Conservation (phyloP, 2,329 filamentous ascomycete genomes). For the Parastagonospora avenae region DNA sequence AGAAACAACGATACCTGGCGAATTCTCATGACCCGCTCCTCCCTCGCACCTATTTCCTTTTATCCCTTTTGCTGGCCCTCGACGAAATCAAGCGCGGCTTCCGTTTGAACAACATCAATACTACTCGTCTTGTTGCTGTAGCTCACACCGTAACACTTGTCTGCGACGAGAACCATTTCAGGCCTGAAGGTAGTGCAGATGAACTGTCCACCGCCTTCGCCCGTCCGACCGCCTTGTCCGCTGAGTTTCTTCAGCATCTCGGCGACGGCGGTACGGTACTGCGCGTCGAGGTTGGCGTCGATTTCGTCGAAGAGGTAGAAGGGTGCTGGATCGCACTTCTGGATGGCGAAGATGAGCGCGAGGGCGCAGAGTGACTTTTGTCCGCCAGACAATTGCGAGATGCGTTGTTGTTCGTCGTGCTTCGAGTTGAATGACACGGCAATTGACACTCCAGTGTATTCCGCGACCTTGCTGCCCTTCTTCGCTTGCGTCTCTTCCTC, state of each 20-base stretch:
- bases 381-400: slow-evolving; percentile 94
- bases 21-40: too few species aligned
- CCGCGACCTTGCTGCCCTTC: slow-evolving; percentile 69
- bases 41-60: background rate
- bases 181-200: slow-evolving; percentile 99
- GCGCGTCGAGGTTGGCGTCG: slow-evolving; percentile 95
- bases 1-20: too few species aligned
- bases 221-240: slow-evolving; percentile 46
- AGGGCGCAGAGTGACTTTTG: slow-evolving; percentile 98
- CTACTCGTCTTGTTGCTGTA: slow-evolving; percentile 91
- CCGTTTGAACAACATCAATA: slow-evolving; percentile 85
- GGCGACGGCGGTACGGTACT: slow-evolving; percentile 95
- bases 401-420: slow-evolving; percentile 96
- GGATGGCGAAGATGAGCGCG: slow-evolving; percentile 98
- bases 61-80: slow-evolving; percentile 72
- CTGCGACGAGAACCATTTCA: slow-evolving; percentile 92
- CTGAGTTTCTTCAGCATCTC: slow-evolving; percentile 72
- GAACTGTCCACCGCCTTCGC: slow-evolving; percentile 71
- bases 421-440: slow-evolving; percentile 99
- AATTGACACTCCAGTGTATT: slow-evolving; percentile 95
- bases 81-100: slow-evolving; percentile 91
- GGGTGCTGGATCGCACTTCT: slow-evolving; percentile 93
- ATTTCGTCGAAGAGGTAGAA: slow-evolving; percentile 99
- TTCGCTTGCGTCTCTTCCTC: slow-evolving; percentile 42
- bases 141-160: slow-evolving; percentile 97